These are phyloP conservation scores for Raffaelea albimanens DNA, from an alignment of 2,329 filamentous ascomycete species.

Conservation along the genomic window DNA sequence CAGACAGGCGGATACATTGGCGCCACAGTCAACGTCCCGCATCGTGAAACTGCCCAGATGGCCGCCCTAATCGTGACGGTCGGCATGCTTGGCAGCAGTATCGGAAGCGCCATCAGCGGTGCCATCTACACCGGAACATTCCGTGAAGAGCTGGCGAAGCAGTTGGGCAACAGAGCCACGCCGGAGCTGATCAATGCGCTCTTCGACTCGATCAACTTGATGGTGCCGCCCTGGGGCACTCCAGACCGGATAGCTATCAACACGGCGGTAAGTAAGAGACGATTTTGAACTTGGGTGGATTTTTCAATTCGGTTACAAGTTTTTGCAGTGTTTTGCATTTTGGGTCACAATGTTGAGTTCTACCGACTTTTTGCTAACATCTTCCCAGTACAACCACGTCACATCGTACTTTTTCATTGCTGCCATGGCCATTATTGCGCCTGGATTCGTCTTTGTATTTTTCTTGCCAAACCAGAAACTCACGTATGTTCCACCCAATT, in stretches of 20 bases:
- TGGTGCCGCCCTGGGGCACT: conserved; percentile 6
- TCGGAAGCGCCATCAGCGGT: conserved; percentile 9
- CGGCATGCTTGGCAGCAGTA: conserved; percentile 5
- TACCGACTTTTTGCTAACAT: neutral
- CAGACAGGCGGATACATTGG: conserved; percentile 9
- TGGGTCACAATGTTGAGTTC: too few species aligned
- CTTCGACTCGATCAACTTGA: conserved; percentile 8
- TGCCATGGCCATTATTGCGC: neutral
- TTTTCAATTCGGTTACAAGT: too few species aligned
- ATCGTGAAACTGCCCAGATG: conserved; percentile 8
- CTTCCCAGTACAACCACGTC: neutral
- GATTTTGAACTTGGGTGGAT: neutral
- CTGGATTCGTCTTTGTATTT: neutral
- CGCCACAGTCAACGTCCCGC: conserved; percentile 7
- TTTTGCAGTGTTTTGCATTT: too few species aligned
- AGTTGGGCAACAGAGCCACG: conserved; percentile 6
- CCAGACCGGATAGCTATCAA: conserved; percentile 6
- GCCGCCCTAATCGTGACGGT: conserved; percentile 7
- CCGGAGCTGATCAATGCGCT: conserved; percentile 5
- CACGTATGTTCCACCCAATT: neutral
- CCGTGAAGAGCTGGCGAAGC: neutral
- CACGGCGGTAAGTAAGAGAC: conserved; percentile 6
- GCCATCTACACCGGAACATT: conserved; percentile 11
- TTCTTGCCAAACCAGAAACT: neutral
- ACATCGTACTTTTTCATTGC: conserved; percentile 1